Percentiles rank a stretch among this genome's conserved stretches.
phyloP scores from a whole-genome alignment of 2,329 filamentous ascomycete species.

The Aciculosporium take region DNA sequence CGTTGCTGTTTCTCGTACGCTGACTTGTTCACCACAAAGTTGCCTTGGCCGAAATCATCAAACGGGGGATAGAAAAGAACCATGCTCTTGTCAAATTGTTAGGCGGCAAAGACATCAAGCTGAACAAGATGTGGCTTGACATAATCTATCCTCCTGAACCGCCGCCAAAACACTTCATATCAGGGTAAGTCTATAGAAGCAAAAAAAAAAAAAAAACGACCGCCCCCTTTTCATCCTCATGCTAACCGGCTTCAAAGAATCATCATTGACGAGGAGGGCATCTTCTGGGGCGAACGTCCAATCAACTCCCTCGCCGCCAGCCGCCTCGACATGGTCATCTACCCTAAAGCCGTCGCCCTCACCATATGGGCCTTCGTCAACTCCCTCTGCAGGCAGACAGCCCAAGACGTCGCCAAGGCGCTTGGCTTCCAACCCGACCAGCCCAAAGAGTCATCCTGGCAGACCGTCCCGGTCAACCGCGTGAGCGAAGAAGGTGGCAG shows the following conservation, averaged over 20 bases:
- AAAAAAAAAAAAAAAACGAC: background rate
- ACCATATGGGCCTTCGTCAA: slow-evolving; percentile 38
- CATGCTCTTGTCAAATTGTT: slow-evolving; percentile 25
- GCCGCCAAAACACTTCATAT: slow-evolving; percentile 44
- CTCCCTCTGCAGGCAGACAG: slow-evolving; percentile 31
- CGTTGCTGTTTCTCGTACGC: no score
- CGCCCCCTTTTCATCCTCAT: background rate
- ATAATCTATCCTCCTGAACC: slow-evolving; percentile 44
- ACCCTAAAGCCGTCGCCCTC: slow-evolving; percentile 36
- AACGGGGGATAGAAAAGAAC: slow-evolving; percentile 25
- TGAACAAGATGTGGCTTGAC: slow-evolving; percentile 44
- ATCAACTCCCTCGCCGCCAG: slow-evolving; percentile 34
- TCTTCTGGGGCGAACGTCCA: slow-evolving; percentile 31
- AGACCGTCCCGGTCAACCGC: slow-evolving; percentile 16
- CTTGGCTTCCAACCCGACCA: slow-evolving; percentile 26
- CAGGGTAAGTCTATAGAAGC: slow-evolving; percentile 33
- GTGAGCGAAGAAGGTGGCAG: slow-evolving; percentile 15
- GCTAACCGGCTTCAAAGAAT: slow-evolving; percentile 23
- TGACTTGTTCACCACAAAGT: slow-evolving; percentile 9
- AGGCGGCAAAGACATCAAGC: slow-evolving; percentile 32
- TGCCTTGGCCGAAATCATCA: slow-evolving; percentile 20
- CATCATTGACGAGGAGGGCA: slow-evolving; percentile 32
- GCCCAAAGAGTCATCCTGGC: slow-evolving; percentile 18
- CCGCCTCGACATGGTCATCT: slow-evolving; percentile 33
- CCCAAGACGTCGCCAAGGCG: slow-evolving; percentile 26